These are phyloP conservation scores for Pseudocercospora vitis DNA, from an alignment of 2,329 filamentous ascomycete genomes.

Conservation along the genomic window DNA sequence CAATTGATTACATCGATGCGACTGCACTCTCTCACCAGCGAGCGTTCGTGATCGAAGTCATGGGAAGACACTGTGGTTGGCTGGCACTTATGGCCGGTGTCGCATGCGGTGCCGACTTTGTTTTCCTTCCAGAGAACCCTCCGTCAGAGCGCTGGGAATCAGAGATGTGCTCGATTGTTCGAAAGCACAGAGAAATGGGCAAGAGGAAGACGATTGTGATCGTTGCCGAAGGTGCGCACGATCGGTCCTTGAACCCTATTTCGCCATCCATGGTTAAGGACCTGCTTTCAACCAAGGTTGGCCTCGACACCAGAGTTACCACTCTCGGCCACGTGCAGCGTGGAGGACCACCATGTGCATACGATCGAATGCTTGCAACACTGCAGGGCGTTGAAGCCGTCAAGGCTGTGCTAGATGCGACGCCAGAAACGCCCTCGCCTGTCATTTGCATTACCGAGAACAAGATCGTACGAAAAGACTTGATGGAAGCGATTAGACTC, in stretches of 20 bases:
- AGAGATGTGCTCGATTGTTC: slow-evolving; percentile 79
- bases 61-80: slow-evolving; percentile 98
- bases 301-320: slow-evolving; percentile 88
- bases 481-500: slow-evolving; percentile 83
- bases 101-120: slow-evolving; percentile 90
- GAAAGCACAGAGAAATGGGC: slow-evolving; percentile 77
- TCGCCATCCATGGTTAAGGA: slow-evolving; percentile 78
- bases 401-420: slow-evolving; percentile 84
- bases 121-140: slow-evolving; percentile 95
- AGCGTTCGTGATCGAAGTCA: slow-evolving; percentile 97
- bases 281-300: slow-evolving; percentile 77
- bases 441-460: slow-evolving; percentile 98
- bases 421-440: slow-evolving; percentile 82
- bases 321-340: slow-evolving; percentile 97
- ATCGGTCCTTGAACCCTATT: slow-evolving; percentile 81
- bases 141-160: slow-evolving; percentile 83
- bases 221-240: slow-evolving; percentile 90
- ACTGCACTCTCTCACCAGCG: slow-evolving; percentile 92
- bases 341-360: slow-evolving; percentile 87
- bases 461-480: slow-evolving; percentile 86
- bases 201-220: slow-evolving; percentile 99
- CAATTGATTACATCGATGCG: slow-evolving; percentile 94
- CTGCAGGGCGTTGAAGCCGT: slow-evolving; percentile 94
- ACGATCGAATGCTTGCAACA: slow-evolving; percentile 90
- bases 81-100: slow-evolving; percentile 94